Base-by-base conservation (phyloP, 106 monocot species). In the Phalaenopsis aphrodite region DNA sequence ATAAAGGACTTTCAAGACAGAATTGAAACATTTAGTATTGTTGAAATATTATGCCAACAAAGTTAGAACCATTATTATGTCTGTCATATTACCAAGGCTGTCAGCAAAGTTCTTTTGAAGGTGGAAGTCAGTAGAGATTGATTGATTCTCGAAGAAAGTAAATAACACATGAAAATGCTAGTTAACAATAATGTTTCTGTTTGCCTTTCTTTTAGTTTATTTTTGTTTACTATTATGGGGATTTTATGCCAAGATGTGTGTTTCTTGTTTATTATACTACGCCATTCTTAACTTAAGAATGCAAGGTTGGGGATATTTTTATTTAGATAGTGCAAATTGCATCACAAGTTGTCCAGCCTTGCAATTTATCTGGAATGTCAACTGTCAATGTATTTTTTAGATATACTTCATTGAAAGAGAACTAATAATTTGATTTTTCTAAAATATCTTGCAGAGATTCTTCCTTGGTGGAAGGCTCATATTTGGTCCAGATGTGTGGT, bases 401-500 rank as follows among this genome's bases (percentile, higher is more conserved):
- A 24, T 68, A 38, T 30, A 6, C 68, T 68, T 68, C 5, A 12
- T 11, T 69, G 38, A 39, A 65, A 69, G 38, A 19, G 69, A 69
- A 39, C 69, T 69, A 69, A 30, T 30, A 30, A 69, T 69, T 69
- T 39, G 39, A 69, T 39, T 69, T 69, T 15, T 69, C 69, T 39
- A 69, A 38, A n/a, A 12, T 58, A 30, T 80, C 9, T 56, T 87
- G 83, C 91, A 91, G 91, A 86, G 23, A 78, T 91, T 91, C 68
- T 81, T 82, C 72, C 76, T 91, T 56, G 86, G 84, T 65, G 91
- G 91, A 64, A 84, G 88, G 69, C 56, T 91, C 23, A 73, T 91
- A 78, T 91, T 91, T 86, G 91, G 91, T 24, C 91, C 91, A 41
- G 91, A 91, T 86, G 91, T 72, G 52, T 88, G 88, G 82, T 88